Base-by-base conservation (phyloP, 352 stramenopile genomes). In the Pythium guiyangense region DNA sequence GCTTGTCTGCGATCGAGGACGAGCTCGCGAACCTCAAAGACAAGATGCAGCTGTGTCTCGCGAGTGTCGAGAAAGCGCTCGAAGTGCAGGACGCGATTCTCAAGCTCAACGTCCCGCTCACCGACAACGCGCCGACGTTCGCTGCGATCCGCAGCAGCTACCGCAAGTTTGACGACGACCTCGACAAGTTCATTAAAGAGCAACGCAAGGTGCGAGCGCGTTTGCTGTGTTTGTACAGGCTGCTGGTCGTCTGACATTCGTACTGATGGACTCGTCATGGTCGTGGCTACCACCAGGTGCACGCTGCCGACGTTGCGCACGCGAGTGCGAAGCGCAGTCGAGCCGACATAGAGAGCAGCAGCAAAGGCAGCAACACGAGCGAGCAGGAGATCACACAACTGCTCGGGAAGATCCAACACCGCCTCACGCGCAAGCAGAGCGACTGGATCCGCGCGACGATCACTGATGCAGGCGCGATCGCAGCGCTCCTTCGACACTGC, bases 1-100 rank as follows among this genome's bases (percentile, higher is more conserved):
- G 76, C 67, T 85, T 74, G 29, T 89, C 77, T 14, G 76, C 79
- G n/a, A 89, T 89, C 58, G 79, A 89, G 37, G 77, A 89, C 54
- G 79, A 89, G 64, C 67, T 89, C 31, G 69, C 64, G 22, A 81
- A 69, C 52, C 59, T 89, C 49, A 78, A 87, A 60, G 63, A 42
- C 46, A 77, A 77, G 56, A 86, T 89, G 79, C 67, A 79, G 51
- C 62, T 62, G 52, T 87, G 73, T 50, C 57, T 89, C 29, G 62
- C 69, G 45, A 76, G 63, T 15, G 74, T 83, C 31, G 74, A 89
- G 67, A 72, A 84, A 51, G 73, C 77, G 39, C 58, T 86, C 18
- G 66, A 82, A 46, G 79, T 86, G 52, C 77, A 84, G 69, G 66
- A 79, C 35, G 77, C 77, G 12, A 80, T 90, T 34, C 67, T 70